phyloP scores from a whole-genome alignment of 306 rosid species.

The Medicago ruthenica region DNA sequence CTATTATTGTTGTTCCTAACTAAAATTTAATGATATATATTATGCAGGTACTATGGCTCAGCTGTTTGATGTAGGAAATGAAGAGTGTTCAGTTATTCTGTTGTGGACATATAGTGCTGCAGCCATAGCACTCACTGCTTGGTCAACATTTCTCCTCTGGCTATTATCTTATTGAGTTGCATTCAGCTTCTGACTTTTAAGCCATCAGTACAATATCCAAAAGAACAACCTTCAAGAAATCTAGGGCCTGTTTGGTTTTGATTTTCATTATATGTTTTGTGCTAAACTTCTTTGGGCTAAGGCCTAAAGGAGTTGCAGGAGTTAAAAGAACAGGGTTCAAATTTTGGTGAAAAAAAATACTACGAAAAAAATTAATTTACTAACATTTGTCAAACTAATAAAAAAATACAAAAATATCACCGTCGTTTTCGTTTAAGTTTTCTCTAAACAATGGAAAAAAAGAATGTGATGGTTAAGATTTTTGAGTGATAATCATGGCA shows the following conservation, averaged over 20 bases:
- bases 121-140: constrained; percentile 70
- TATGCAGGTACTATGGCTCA: constrained; percentile 84
- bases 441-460: not conserved
- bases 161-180: constrained; percentile 52
- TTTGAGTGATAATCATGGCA: not conserved
- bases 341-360: no score
- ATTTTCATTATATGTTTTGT: not conserved
- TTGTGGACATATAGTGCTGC: constrained; percentile 84
- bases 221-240: not conserved
- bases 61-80: constrained; percentile 81
- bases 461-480: constrained; percentile 21
- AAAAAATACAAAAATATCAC: not conserved
- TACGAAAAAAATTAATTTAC: no score
- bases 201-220: no score
- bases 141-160: constrained; percentile 84
- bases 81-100: constrained; percentile 84
- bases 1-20: constrained; percentile 1
- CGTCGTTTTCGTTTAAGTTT: not conserved
- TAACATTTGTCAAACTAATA: no score
- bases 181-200: no score
- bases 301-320: no score
- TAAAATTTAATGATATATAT: constrained; percentile 14
- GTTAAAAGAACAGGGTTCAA: no score
- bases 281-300: not conserved
- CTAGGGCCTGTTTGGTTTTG: not conserved